Percentiles rank a stretch among this genome's conserved stretches.
Evolutionary conservation across 208 protist species (phyloP).

Genomic region (Vickermania ingenoplastis): DNA sequence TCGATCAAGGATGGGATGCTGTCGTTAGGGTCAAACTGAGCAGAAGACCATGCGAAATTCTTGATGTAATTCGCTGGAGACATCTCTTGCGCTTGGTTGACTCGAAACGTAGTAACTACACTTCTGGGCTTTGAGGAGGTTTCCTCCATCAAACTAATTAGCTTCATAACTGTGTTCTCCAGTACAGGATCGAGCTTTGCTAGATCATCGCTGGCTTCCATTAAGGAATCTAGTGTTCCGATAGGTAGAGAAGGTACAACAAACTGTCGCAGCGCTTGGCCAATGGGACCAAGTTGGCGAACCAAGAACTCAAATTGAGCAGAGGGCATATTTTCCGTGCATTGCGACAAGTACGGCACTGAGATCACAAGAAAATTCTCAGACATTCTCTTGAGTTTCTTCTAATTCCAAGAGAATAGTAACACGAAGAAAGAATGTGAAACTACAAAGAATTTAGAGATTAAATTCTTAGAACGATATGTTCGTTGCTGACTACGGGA

Average conservation of each 20-base stretch:
- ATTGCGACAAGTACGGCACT: slow-evolving; percentile 65
- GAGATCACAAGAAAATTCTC: slow-evolving; percentile 75
- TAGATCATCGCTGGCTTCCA: slow-evolving; percentile 86
- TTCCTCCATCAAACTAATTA: slow-evolving; percentile 79
- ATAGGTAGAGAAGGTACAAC: slow-evolving; percentile 68
- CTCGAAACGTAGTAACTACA: slow-evolving; percentile 68
- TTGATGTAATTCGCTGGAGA: slow-evolving; percentile 76
- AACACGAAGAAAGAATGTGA: too few species aligned
- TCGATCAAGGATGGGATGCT: slow-evolving; percentile 64
- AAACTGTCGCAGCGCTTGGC: slow-evolving; percentile 68
- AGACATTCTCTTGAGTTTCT: slow-evolving; percentile 61
- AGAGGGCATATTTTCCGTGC: slow-evolving; percentile 45
- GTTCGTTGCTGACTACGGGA: not conserved
- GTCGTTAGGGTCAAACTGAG: slow-evolving; percentile 80
- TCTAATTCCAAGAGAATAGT: too few species aligned
- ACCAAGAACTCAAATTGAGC: slow-evolving; percentile 68
- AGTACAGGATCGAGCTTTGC: slow-evolving; percentile 66
- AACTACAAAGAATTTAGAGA: too few species aligned
- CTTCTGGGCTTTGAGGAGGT: slow-evolving; percentile 59
- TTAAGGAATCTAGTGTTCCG: slow-evolving; percentile 83
- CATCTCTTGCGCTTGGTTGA: slow-evolving; percentile 83
- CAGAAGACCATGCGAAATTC: slow-evolving; percentile 76
- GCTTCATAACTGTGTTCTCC: slow-evolving; percentile 67
- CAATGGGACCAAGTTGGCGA: slow-evolving; percentile 49
- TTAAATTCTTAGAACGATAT: not conserved